Evolutionary conservation across 805 yeast genomes (phyloP).

Genomic region (Kodamaea leandrae): DNA sequence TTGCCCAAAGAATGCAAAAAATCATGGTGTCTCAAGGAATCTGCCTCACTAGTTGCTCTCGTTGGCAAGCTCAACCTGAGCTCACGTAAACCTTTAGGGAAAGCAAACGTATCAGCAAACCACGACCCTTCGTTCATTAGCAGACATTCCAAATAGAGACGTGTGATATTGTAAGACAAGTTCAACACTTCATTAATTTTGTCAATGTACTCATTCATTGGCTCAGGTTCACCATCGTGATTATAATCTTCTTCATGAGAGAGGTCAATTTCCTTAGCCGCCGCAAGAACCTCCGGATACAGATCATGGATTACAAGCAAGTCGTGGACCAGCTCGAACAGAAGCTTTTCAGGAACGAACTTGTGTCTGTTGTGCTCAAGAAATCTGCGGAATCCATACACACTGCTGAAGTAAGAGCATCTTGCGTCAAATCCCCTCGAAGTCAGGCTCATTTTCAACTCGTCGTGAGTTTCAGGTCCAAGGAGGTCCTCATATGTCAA

Average conservation of each 20-base stretch:
- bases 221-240: not conserved
- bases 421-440: not conserved
- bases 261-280: not conserved
- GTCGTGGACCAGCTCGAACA: not conserved
- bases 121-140: not conserved
- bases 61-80: not conserved
- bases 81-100: not conserved
- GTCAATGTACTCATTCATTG: not conserved
- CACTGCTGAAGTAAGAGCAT: not conserved
- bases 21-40: not conserved
- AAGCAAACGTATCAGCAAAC: not conserved
- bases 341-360: not conserved
- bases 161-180: not conserved
- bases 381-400: not conserved
- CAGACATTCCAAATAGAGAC: not conserved
- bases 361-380: not conserved
- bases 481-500: not conserved
- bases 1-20: not conserved
- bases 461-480: not conserved
- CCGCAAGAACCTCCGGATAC: conserved; percentile 1
- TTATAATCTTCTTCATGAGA: not conserved
- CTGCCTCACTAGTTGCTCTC: too few relatives aligned
- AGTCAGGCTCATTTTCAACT: not conserved
- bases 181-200: not conserved
- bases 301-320: not conserved